These are phyloP conservation scores for Calonectria fujianensis DNA, from an alignment of 2,329 filamentous ascomycete species.

Conservation along the genomic window DNA sequence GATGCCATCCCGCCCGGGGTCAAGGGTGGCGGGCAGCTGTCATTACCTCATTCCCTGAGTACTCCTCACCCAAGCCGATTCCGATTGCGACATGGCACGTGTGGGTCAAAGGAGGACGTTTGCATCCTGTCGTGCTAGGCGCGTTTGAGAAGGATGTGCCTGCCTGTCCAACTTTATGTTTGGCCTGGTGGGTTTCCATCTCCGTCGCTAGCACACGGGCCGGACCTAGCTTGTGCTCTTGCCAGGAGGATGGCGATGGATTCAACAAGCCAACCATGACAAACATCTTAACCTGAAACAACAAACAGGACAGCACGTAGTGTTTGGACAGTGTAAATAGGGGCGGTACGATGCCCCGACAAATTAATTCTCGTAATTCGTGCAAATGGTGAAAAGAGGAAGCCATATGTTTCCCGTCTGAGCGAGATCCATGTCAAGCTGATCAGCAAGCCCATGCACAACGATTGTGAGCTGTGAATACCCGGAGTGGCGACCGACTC, in stretches of 20 bases:
- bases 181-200: conserved; percentile 2
- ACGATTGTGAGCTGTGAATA: not conserved
- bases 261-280: not conserved
- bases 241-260: not conserved
- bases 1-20: conserved; percentile 5
- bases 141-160: not conserved
- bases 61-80: conserved; percentile 5
- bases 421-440: not conserved
- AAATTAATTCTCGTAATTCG: not conserved
- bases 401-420: not conserved
- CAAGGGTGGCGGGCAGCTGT: not conserved
- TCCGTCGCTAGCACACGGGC: conserved; percentile 14
- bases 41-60: conserved; percentile 19
- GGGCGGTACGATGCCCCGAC: not conserved
- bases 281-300: not conserved
- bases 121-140: not conserved
- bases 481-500: not conserved
- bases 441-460: not conserved
- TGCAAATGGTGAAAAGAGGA: not conserved
- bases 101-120: conserved; percentile 8
- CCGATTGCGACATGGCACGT: conserved; percentile 17
- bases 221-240: conserved; percentile 9
- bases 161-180: not conserved
- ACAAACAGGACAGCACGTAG: not conserved
- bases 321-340: not conserved